Percentiles rank a stretch among this genome's conserved stretches.
These are phyloP conservation scores for Clarireedia hainanense DNA, from an alignment of 2,329 filamentous ascomycete genomes.

Conservation along the genomic window DNA sequence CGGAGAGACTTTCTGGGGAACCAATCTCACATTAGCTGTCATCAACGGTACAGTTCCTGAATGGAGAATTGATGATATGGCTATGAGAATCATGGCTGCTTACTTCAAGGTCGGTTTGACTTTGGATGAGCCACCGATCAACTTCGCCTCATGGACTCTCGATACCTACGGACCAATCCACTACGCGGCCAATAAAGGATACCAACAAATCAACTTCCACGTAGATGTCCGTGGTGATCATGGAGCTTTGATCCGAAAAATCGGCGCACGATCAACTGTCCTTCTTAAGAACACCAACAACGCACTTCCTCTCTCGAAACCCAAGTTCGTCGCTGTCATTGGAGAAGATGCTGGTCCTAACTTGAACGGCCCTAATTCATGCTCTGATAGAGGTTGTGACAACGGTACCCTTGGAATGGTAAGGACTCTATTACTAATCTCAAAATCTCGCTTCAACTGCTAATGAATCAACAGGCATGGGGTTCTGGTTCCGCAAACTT, in stretches of 20 bases:
- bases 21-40: slow-evolving; percentile 80
- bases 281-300: slow-evolving; percentile 76
- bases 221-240: slow-evolving; percentile 79
- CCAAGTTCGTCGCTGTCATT: slow-evolving; percentile 68
- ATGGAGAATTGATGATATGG: slow-evolving; percentile 88
- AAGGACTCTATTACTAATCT: neutral
- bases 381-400: slow-evolving; percentile 56
- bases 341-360: slow-evolving; percentile 79
- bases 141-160: slow-evolving; percentile 81
- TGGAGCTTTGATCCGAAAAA: slow-evolving; percentile 61
- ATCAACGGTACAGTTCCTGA: slow-evolving; percentile 83
- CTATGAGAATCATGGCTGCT: slow-evolving; percentile 68
- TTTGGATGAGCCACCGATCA: slow-evolving; percentile 46
- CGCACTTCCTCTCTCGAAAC: slow-evolving; percentile 68
- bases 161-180: slow-evolving; percentile 43
- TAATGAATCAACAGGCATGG: slow-evolving; percentile 43
- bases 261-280: slow-evolving; percentile 74
- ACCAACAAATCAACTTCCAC: slow-evolving; percentile 67
- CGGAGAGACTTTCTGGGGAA: slow-evolving; percentile 59
- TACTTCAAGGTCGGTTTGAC: slow-evolving; percentile 59
- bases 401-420: slow-evolving; percentile 58
- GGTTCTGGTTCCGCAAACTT: slow-evolving; percentile 68
- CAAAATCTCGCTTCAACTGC: neutral
- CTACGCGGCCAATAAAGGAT: slow-evolving; percentile 46
- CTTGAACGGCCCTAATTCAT: slow-evolving; percentile 37